These are phyloP conservation scores for Phycomyces blakesleeanus DNA, from an alignment of 192 early-diverging fungal species.

Conservation along the genomic window DNA sequence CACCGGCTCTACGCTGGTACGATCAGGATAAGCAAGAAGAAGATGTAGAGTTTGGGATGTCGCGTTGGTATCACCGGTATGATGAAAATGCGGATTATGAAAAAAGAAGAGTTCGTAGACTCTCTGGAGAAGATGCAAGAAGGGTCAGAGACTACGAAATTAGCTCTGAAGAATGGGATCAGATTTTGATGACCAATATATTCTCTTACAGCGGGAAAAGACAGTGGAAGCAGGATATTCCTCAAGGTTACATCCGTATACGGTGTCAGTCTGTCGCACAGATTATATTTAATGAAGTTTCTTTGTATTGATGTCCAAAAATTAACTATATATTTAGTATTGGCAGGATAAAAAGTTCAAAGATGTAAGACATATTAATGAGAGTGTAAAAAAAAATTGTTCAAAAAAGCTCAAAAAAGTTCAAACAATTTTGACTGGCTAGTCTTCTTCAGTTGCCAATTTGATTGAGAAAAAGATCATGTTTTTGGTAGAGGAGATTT, in stretches of 20 bases:
- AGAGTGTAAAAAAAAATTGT: no score
- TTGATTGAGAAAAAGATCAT: no score
- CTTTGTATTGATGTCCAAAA: no score
- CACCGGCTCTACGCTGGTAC: background rate
- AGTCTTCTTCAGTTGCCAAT: no score
- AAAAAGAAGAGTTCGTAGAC: background rate
- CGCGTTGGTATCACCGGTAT: background rate
- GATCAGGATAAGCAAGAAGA: background rate
- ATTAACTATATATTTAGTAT: no score
- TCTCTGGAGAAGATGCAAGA: background rate
- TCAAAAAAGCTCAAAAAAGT: no score
- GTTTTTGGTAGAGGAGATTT: no score
- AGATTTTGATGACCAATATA: background rate
- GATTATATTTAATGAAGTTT: background rate
- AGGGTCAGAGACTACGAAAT: background rate
- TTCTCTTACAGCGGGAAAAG: background rate
- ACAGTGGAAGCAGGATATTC: background rate
- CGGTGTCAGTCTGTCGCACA: background rate
- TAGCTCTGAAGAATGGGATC: background rate
- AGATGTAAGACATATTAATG: no score
- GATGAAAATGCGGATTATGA: background rate
- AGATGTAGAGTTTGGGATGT: background rate
- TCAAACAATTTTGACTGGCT: no score
- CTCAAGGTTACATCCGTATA: background rate
- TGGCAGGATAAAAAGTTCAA: no score